Evolutionary conservation across 2,329 filamentous ascomycete species (phyloP).

Genomic region (Pseudohalonectria lignicola): DNA sequence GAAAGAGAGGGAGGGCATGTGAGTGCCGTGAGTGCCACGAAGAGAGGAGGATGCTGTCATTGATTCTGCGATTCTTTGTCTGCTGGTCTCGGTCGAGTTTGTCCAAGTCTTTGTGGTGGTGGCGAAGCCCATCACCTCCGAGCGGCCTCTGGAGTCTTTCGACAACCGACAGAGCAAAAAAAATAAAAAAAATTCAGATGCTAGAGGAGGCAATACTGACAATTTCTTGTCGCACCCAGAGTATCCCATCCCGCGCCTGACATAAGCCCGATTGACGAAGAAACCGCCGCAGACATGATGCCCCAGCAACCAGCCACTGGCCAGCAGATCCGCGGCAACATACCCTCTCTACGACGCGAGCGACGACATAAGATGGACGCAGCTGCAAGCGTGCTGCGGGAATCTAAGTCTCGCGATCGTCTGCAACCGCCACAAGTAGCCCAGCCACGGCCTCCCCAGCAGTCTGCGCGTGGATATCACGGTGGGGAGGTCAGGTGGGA

Average conservation of each 20-base stretch:
- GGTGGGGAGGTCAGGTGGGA: conserved; percentile 46
- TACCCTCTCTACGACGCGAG: conserved; percentile 41
- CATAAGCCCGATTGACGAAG: conserved; percentile 33
- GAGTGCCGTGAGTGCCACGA: no score
- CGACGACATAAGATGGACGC: conserved; percentile 32
- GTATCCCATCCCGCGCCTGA: background rate
- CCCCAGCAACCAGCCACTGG: conserved; percentile 8
- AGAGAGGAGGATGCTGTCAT: no score
- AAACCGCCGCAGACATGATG: conserved; percentile 17
- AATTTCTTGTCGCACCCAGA: no score
- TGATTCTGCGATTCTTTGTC: no score
- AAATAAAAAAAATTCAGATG: no score
- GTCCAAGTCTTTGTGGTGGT: no score
- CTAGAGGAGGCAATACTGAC: no score
- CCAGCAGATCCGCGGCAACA: conserved; percentile 20
- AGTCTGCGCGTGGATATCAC: conserved; percentile 11
- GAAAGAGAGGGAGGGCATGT: no score
- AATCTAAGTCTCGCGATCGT: conserved; percentile 25
- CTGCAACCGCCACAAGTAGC: conserved; percentile 17
- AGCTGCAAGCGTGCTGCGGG: conserved; percentile 22
- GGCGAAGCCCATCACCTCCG: no score
- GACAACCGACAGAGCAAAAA: no score
- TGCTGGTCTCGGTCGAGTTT: no score
- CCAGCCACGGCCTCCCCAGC: conserved; percentile 9
- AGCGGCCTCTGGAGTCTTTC: no score